Evolutionary conservation across 108 stramenopile genomes (phyloP).

Genomic region (Cyclotella atomus): DNA sequence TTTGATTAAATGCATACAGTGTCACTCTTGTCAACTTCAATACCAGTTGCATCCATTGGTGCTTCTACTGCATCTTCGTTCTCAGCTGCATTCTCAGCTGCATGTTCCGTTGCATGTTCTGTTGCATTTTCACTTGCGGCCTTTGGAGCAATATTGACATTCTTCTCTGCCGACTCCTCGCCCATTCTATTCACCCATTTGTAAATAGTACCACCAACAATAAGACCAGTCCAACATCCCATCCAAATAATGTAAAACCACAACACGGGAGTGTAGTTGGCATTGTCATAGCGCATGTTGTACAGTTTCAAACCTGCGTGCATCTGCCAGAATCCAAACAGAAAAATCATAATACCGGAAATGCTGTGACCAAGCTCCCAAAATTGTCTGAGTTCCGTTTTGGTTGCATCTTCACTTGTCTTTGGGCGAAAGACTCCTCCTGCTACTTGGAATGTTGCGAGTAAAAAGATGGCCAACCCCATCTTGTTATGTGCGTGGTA

Average conservation of each 20-base stretch:
- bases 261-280: background rate
- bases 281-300: conserved; percentile 18
- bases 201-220: conserved; percentile 31
- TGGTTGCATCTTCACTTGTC: background rate
- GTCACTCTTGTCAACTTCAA: too few relatives aligned
- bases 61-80: too few relatives aligned
- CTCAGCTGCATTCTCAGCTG: too few relatives aligned
- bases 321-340: conserved; percentile 43
- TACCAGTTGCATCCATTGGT: too few relatives aligned
- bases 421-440: conserved; percentile 42
- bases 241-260: conserved; percentile 31
- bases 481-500: conserved; percentile 23
- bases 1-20: too few relatives aligned
- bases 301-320: conserved; percentile 30
- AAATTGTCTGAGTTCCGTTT: conserved; percentile 13
- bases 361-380: conserved; percentile 41
- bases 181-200: conserved; percentile 14
- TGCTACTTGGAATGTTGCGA: conserved; percentile 33
- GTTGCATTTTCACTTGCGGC: background rate
- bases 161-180: background rate
- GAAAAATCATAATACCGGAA: conserved; percentile 31
- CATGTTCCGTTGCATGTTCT: too few relatives aligned
- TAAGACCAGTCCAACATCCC: conserved; percentile 21
- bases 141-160: background rate
- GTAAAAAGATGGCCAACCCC: too few relatives aligned